Evolutionary conservation across 108 stramenopile genomes (phyloP).

Genomic region (Nitzschia palea): DNA sequence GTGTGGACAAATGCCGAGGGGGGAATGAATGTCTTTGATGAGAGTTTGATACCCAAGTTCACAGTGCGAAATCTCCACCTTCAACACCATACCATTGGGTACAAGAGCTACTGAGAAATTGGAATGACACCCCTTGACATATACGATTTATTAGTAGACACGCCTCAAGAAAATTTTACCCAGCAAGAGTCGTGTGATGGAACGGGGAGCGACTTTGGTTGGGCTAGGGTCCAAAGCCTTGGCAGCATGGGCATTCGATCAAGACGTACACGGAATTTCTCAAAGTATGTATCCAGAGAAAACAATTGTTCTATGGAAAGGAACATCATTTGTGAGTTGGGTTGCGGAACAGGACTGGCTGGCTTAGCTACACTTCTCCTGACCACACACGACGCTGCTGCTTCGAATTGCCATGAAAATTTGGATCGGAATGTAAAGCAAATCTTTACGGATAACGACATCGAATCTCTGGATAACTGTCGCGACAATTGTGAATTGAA

Average conservation of each 20-base stretch:
- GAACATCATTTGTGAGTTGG: slow-evolving; percentile 42
- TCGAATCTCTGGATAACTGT: slow-evolving; percentile 38
- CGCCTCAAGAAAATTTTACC: background rate
- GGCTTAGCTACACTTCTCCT: slow-evolving; percentile 33
- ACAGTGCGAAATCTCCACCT: background rate
- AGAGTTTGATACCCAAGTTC: background rate
- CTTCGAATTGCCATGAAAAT: slow-evolving; percentile 8
- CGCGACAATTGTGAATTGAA: slow-evolving; percentile 41
- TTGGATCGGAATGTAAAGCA: no score
- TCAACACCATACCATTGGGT: background rate
- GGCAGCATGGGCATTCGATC: background rate
- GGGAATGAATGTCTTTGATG: slow-evolving; percentile 5
- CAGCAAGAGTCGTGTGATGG: slow-evolving; percentile 32
- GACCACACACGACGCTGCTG: background rate
- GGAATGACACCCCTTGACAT: slow-evolving; percentile 30
- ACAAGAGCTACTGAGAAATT: background rate
- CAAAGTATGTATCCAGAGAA: no score
- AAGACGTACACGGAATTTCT: background rate
- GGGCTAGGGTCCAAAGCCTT: slow-evolving; percentile 28
- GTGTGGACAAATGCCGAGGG: slow-evolving; percentile 13
- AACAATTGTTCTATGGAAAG: background rate
- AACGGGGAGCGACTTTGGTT: slow-evolving; percentile 26
- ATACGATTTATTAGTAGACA: background rate
- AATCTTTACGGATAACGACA: slow-evolving; percentile 49
- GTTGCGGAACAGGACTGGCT: slow-evolving; percentile 53